Base-by-base conservation (phyloP, 2,329 filamentous ascomycete genomes). In the Aspergillus jensenii region DNA sequence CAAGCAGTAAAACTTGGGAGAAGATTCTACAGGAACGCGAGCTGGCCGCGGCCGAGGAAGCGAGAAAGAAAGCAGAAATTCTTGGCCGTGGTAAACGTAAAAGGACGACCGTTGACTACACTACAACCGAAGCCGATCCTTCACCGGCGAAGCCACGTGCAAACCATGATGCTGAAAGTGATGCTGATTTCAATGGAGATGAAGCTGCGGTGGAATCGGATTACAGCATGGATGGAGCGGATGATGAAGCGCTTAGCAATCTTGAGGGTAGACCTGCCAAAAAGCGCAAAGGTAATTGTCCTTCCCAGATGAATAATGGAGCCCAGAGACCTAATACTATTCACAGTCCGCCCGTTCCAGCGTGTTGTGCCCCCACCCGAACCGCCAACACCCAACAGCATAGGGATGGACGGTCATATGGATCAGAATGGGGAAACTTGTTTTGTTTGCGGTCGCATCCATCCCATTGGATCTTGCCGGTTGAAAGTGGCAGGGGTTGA, bases 11-110 rank as follows among this genome's bases (percentile, higher is more conserved):
- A 37, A 85, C 96, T 0, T 99, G 96, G 96, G 92, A 96, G 54
- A 88, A 88, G 66, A 97, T 99, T 59, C 80, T 99, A 37, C 86
- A 87, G 53, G 85, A 96, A 70, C 87, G 95, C 62, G 91, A 96
- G 73, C 86, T 85, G 43, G 86, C 89, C 55, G 93, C 92, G 3
- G 83, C 85, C n/a, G 85, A 86, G 56, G 87, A 92, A 66, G 86
- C 87, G 7, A 87, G 87, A 35, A 81, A 79, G 15, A 86, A 87
- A 58, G 82, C 87, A 49, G 86, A 96, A 71, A 85, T 85, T n/a
- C 85, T 97, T 48, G 95, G 95, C 11, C 86, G 95, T 59, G 95
- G 95, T 40, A 90, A 91, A 62, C 85, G 95, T 64, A 87, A 87
- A 62, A 85, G 89, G 60, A 78, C 80, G 64, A 82, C 84, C 74